Conservation (phyloP, 2,329 filamentous ascomycete species). For the Calonectria honghensis region DNA sequence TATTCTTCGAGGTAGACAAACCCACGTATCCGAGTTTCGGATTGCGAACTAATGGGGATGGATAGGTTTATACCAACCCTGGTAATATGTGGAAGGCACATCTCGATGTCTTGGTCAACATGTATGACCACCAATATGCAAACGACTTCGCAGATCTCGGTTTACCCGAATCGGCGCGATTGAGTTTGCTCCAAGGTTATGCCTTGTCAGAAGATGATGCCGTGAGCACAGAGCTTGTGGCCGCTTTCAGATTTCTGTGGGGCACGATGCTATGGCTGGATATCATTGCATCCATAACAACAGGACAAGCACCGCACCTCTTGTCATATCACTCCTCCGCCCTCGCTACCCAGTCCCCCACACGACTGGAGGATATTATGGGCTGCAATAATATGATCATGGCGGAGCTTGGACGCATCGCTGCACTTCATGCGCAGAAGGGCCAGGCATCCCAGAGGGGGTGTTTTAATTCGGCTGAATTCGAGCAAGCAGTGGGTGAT, state of each 20-base stretch:
- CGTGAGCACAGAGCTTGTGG: not conserved
- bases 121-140: not conserved
- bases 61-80: conserved; percentile 25
- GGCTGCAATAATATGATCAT: conserved; percentile 29
- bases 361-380: conserved; percentile 30
- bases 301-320: conserved; percentile 14
- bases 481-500: not conserved
- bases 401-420: conserved; percentile 6
- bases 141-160: not conserved
- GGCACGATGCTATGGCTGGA: conserved; percentile 33
- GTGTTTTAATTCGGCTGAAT: not conserved
- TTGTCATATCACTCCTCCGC: conserved; percentile 6
- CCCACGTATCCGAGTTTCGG: not conserved
- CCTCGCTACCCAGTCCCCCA: conserved; percentile 5
- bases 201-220: conserved; percentile 1
- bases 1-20: conserved; percentile 27
- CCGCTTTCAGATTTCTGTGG: conserved; percentile 9
- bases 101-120: not conserved
- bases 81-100: conserved; percentile 21
- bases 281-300: conserved; percentile 23
- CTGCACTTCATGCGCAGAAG: conserved; percentile 5
- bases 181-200: not conserved
- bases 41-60: not conserved
- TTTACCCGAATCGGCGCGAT: not conserved
- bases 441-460: not conserved